phyloP scores from a whole-genome alignment of 179 eudicot genomes.

The Patellifolia procumbens region DNA sequence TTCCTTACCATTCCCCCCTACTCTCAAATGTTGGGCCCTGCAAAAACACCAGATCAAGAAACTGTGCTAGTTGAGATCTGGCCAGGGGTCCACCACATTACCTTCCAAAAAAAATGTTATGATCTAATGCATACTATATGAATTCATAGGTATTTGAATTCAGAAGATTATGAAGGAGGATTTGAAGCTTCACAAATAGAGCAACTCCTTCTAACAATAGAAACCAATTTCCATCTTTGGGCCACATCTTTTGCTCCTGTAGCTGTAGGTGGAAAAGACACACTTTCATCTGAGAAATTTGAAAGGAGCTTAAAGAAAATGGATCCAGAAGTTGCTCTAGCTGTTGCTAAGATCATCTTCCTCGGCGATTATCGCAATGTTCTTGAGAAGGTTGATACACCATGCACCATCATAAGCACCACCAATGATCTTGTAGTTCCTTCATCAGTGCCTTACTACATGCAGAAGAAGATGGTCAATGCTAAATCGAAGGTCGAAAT shows the following conservation, averaged over 20 bases:
- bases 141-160: conserved; percentile 57
- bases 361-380: conserved; percentile 54
- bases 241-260: conserved; percentile 56
- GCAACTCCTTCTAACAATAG: conserved; percentile 56
- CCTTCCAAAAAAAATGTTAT: too few species aligned
- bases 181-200: conserved; percentile 61
- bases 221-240: conserved; percentile 57
- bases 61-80: too few species aligned
- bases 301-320: conserved; percentile 48
- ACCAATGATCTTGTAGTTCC: conserved; percentile 65
- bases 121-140: neutral
- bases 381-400: conserved; percentile 58
- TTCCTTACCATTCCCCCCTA: too few species aligned
- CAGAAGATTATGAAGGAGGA: conserved; percentile 87
- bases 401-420: conserved; percentile 71
- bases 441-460: conserved; percentile 53
- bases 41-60: too few species aligned
- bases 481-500: conserved; percentile 53
- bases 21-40: too few species aligned
- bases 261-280: conserved; percentile 50
- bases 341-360: conserved; percentile 67
- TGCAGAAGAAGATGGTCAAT: conserved; percentile 62
- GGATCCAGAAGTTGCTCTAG: conserved; percentile 59
- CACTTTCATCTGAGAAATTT: conserved; percentile 38
- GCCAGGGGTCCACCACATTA: too few species aligned